These are phyloP conservation scores for Colletotrichum gigasporum DNA, from an alignment of 2,329 filamentous ascomycete genomes.

Conservation along the genomic window DNA sequence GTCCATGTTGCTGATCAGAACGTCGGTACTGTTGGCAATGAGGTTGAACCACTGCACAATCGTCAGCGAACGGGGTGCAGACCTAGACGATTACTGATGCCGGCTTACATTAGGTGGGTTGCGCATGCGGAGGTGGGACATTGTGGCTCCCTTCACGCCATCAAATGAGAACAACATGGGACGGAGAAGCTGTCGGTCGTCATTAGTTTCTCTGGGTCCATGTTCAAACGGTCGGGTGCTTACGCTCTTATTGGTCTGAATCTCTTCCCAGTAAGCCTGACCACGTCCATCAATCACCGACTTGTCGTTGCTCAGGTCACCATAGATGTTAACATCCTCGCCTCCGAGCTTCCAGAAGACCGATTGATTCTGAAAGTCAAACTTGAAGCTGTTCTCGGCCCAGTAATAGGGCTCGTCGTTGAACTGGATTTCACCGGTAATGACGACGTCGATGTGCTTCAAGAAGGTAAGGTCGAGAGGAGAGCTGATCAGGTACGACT, in stretches of 20 bases:
- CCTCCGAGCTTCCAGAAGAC: constrained; percentile 44
- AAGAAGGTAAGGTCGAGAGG: constrained; percentile 73
- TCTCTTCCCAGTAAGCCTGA: constrained; percentile 48
- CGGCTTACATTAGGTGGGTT: constrained; percentile 57
- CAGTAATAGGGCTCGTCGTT: constrained; percentile 75
- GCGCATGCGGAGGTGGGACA: constrained; percentile 50
- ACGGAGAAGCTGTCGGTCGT: constrained; percentile 2
- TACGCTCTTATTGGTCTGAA: constrained; percentile 27
- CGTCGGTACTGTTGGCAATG: constrained; percentile 71
- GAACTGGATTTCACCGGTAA: constrained; percentile 66
- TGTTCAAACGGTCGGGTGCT: too few species aligned
- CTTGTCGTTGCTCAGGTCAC: constrained; percentile 46
- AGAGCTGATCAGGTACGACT: constrained; percentile 69
- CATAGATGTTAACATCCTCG: constrained; percentile 68
- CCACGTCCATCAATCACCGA: constrained; percentile 68
- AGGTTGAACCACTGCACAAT: constrained; percentile 56
- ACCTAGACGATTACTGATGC: accelerated
- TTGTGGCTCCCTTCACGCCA: constrained; percentile 10
- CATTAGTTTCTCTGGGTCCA: too few species aligned
- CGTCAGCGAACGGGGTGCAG: not conserved
- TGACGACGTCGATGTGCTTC: constrained; percentile 69
- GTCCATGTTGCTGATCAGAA: constrained; percentile 70
- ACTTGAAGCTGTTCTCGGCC: constrained; percentile 71
- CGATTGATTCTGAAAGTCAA: constrained; percentile 72
- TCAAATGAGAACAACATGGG: constrained; percentile 26